Evolutionary conservation across 2,329 filamentous ascomycete genomes (phyloP).

Genomic region (Cyclaneusma minus): DNA sequence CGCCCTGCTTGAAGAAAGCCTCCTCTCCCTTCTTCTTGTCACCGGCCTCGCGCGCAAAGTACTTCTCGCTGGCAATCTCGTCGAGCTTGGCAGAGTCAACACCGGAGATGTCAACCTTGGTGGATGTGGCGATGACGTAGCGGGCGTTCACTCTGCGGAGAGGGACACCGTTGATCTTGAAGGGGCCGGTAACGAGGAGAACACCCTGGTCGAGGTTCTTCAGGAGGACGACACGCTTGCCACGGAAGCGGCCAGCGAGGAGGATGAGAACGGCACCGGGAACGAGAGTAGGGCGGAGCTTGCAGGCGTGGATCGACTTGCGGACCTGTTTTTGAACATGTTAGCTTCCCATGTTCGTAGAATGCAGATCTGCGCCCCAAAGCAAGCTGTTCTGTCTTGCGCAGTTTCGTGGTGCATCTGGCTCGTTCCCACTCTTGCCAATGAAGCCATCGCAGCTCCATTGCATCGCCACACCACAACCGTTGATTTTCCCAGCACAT

Average conservation of each 20-base stretch:
- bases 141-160: conserved; percentile 86
- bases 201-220: conserved; percentile 96
- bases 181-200: conserved; percentile 96
- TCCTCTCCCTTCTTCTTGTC: conserved; percentile 95
- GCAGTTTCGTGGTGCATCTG: background rate
- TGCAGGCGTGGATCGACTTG: conserved; percentile 81
- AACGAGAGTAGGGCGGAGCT: conserved; percentile 76
- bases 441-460: conserved; percentile 2
- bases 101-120: conserved; percentile 70
- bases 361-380: background rate
- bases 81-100: conserved; percentile 84
- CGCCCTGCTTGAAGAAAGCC: conserved; percentile 98
- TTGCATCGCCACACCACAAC: conserved; percentile 3
- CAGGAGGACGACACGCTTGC: conserved; percentile 98
- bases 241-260: conserved; percentile 97
- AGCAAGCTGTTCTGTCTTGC: background rate
- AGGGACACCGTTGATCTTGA: conserved; percentile 99
- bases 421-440: conserved; percentile 1
- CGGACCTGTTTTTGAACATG: conserved; percentile 51
- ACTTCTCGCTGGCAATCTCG: conserved; percentile 57
- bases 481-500: conserved; percentile 2
- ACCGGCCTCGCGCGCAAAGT: conserved; percentile 93
- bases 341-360: too few relatives aligned
- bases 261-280: conserved; percentile 97
- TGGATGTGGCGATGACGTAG: conserved; percentile 85